Base-by-base conservation (phyloP, 371 early-diverging fungal species). In the Conidiobolus incongruus region DNA sequence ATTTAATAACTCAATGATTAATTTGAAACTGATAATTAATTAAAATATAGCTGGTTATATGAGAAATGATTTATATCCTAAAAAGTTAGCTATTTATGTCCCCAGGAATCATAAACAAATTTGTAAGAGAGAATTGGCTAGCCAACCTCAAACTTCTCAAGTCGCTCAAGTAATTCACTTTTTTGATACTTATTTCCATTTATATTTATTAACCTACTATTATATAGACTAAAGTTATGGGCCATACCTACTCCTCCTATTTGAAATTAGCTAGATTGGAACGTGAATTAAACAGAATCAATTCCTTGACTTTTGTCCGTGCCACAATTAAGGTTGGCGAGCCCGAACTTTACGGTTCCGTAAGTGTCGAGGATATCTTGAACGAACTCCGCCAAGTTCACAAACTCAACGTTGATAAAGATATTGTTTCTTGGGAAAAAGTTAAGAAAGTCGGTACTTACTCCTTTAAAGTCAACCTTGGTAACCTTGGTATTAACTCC, bases 21-120 rank as follows among this genome's bases (percentile, higher is more conserved):
- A 33, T n/a, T 33, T n/a, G 2, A 33, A 6, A 33, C 24, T 20
- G 19, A 20, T 36, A 17, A 16, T 4, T 36, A 20, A 20, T 20
- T 24, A n/a, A n/a, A n/a, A n/a, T n/a, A 2, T 24, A 38, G 38
- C 38, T 38, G 38, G 38, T 24, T 21, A 21, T 38, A 38, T 38
- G 38, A 15, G 38, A 12, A 38, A 38, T 24, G 38, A 24, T 11
- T 24, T 38, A 24, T 38, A 38, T 21, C 22, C 24, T 2, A 12
- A 22, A 1, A 22, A 38, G 13, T 10, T 38, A 6, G 38, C 38
- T 26, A 16, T 20, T 8, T 38, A 38, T 24, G 15, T 20, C 11
- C 5, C 21, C 4, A 38, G 16, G 24, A 24, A 38, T 1, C 12
- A 20, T 20, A 38, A 38, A n/a, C 38, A 38, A 24, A 20, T 38